phyloP scores from a whole-genome alignment of 305 asterid genomes.

The Stenogyne calaminthoides region DNA sequence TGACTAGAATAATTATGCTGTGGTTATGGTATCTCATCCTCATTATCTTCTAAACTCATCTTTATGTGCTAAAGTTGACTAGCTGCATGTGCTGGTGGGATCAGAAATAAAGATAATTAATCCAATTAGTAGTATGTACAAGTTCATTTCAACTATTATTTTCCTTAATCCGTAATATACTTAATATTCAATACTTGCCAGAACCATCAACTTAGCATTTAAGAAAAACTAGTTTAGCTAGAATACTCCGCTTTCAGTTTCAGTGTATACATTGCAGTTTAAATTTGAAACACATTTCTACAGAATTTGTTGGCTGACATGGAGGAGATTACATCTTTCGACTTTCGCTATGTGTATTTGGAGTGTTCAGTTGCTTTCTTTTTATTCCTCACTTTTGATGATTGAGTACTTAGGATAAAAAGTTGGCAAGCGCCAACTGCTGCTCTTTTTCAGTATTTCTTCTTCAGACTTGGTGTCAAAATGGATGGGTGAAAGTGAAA shows the following conservation, averaged over 20 bases:
- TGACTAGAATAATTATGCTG: too few relatives aligned
- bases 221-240: neutral
- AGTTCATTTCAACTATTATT: neutral
- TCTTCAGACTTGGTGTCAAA: constrained; percentile 97
- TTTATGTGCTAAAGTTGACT: too few relatives aligned
- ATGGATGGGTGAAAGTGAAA: constrained; percentile 99
- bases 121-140: neutral
- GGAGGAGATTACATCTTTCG: neutral
- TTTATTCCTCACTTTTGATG: constrained; percentile 21
- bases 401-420: constrained; percentile 39
- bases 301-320: neutral
- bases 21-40: too few relatives aligned
- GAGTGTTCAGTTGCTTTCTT: neutral
- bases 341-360: neutral
- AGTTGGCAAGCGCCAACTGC: constrained; percentile 72
- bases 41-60: too few relatives aligned
- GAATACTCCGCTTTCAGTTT: neutral
- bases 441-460: constrained; percentile 72
- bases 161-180: neutral
- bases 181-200: neutral
- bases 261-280: neutral
- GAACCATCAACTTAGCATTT: neutral
- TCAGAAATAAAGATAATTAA: neutral
- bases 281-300: constrained; percentile 2
- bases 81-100: neutral